Percentiles rank a stretch among this genome's conserved stretches.
Conservation (phyloP, 768 basidiomycete genomes). For the Rossbeevera mucosa region DNA sequence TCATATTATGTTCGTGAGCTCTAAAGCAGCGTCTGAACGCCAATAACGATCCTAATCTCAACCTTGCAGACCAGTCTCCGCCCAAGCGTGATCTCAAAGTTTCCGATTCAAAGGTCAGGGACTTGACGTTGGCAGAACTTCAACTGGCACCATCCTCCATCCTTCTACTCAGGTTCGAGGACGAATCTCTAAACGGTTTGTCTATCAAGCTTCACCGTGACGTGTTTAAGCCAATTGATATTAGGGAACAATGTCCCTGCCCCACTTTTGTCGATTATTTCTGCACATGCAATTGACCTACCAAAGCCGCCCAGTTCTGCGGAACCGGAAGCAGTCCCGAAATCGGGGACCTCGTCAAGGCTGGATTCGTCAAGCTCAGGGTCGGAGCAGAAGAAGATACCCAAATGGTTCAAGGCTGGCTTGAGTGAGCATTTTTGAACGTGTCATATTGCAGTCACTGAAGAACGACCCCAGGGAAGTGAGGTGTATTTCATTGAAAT, state of each 20-base stretch:
- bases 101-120: conserved; percentile 68
- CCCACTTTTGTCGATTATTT: conserved; percentile 56
- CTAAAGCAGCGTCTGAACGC: neutral
- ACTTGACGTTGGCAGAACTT: conserved; percentile 62
- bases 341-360: conserved; percentile 10
- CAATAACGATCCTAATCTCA: neutral
- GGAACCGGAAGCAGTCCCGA: conserved; percentile 4
- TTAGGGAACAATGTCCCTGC: conserved; percentile 57
- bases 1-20: conserved; percentile 66
- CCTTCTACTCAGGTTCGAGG: conserved; percentile 70
- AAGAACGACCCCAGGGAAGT: conserved; percentile 21
- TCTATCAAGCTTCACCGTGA: neutral
- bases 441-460: neutral
- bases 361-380: conserved; percentile 2
- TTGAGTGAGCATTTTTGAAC: conserved; percentile 39
- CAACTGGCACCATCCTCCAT: conserved; percentile 78
- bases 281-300: conserved; percentile 59
- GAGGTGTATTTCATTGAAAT: conserved; percentile 40
- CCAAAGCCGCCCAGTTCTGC: conserved; percentile 51
- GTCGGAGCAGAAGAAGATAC: conserved; percentile 52
- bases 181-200: conserved; percentile 64
- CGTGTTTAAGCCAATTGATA: neutral
- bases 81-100: conserved; percentile 82
- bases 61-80: conserved; percentile 65
- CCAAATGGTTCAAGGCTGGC: conserved; percentile 76